phyloP scores from a whole-genome alignment of 73 alveolate species.

The Tetrahymena elliotti region DNA sequence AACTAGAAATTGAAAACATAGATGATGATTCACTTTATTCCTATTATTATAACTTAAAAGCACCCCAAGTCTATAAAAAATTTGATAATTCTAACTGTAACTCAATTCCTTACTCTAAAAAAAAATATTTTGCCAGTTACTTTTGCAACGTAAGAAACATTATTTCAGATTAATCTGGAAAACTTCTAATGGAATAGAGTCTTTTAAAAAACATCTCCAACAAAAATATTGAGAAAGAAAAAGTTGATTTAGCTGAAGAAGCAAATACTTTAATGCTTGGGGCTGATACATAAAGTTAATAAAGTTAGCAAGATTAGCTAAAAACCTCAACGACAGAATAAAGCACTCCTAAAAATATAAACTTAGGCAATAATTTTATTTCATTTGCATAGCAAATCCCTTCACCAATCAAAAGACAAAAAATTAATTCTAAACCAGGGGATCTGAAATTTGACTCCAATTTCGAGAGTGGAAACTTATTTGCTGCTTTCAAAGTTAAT shows the following conservation, averaged over 20 bases:
- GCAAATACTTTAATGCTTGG: not conserved
- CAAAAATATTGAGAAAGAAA: not conserved
- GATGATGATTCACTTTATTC: not conserved
- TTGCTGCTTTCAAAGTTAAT: constrained; percentile 42
- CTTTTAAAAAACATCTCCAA: not conserved
- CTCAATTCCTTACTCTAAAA: not conserved
- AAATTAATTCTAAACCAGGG: not conserved
- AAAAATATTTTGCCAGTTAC: not conserved
- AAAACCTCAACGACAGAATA: not conserved
- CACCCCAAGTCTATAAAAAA: not conserved
- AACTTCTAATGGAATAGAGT: not conserved
- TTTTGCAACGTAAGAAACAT: not conserved
- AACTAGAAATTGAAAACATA: not conserved
- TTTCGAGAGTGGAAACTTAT: constrained; percentile 79
- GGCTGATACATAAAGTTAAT: not conserved
- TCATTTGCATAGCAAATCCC: not conserved
- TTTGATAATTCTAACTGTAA: not conserved
- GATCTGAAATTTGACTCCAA: constrained; percentile 63
- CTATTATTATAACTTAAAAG: not conserved
- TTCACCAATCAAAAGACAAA: not conserved
- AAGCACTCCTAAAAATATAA: not conserved
- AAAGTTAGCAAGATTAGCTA: not conserved
- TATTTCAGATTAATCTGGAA: not conserved
- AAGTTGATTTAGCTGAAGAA: not conserved
- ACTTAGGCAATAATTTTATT: not conserved